Evolutionary conservation across 495 filamentous ascomycete genomes (phyloP).

Genomic region (Daldinia grandis): DNA sequence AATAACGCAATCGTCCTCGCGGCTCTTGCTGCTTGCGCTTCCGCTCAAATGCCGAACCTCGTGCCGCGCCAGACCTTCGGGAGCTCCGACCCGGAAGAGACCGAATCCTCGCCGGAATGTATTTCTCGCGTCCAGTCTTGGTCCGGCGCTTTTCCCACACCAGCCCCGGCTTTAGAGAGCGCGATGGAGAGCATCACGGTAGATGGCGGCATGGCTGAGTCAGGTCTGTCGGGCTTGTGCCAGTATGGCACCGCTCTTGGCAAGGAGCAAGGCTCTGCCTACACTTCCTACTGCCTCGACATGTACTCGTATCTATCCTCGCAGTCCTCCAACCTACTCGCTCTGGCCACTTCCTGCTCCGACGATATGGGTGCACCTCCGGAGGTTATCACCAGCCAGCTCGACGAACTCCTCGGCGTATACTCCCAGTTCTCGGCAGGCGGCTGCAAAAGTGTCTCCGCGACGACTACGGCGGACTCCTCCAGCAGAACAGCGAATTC

Average conservation of each 20-base stretch:
- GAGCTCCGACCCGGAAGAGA: not conserved
- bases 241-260: not conserved
- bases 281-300: slow-evolving; percentile 19
- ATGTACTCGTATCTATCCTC: slow-evolving; percentile 35
- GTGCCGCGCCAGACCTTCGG: slow-evolving; percentile 17
- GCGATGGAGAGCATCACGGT: not conserved
- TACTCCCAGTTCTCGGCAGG: slow-evolving; percentile 37
- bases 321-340: slow-evolving; percentile 23
- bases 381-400: slow-evolving; percentile 12
- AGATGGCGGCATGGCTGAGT: not conserved
- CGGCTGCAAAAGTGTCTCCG: slow-evolving; percentile 5
- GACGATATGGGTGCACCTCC: slow-evolving; percentile 15
- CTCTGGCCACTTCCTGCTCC: slow-evolving; percentile 19
- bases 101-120: slow-evolving; percentile 24
- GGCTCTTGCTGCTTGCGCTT: slow-evolving; percentile 22
- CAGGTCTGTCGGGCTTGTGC: slow-evolving; percentile 19
- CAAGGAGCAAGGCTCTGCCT: slow-evolving; percentile 8
- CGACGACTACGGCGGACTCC: not conserved
- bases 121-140: slow-evolving; percentile 18
- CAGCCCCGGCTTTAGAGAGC: slow-evolving; percentile 9
- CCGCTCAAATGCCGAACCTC: slow-evolving; percentile 15
- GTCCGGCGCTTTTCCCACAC: slow-evolving; percentile 15
- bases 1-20: slow-evolving; percentile 24
- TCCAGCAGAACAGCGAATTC: not conserved
- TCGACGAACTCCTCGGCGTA: slow-evolving; percentile 13